Conservation (phyloP, 768 basidiomycete species). For the Pholiota microspora region DNA sequence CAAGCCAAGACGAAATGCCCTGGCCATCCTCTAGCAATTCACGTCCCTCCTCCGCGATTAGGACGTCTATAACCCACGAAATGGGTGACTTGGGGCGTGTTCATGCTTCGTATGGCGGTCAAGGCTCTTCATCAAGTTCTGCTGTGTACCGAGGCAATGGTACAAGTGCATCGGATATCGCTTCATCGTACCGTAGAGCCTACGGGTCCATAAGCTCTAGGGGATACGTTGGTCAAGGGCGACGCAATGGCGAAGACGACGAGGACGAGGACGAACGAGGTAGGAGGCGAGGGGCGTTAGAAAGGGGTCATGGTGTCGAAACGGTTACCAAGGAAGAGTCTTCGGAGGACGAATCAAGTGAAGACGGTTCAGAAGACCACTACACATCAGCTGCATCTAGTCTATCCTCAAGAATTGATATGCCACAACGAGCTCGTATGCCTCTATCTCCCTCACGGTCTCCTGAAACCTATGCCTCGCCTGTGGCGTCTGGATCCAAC, state of each 20-base stretch:
- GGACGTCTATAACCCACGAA: background rate
- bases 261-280: conserved; percentile 37
- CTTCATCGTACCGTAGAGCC: background rate
- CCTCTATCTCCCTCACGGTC: conserved; percentile 10
- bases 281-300: conserved; percentile 9
- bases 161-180: background rate
- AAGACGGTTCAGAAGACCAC: conserved; percentile 23
- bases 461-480: background rate
- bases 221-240: conserved; percentile 17
- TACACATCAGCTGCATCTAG: conserved; percentile 1
- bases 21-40: background rate
- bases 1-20: background rate
- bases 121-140: conserved; percentile 7
- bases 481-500: background rate
- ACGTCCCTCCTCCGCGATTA: conserved; percentile 1
- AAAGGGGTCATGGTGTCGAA: conserved; percentile 12
- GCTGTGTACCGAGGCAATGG: conserved; percentile 1
- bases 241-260: conserved; percentile 25
- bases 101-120: conserved; percentile 2
- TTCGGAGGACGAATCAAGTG: conserved; percentile 12
- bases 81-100: background rate
- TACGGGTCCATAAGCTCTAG: conserved; percentile 17
- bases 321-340: conserved; percentile 1
- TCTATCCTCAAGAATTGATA: background rate
- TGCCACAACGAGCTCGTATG: background rate